Conservation (phyloP, 2,329 filamentous ascomycete species). For the Bertia moriformis region DNA sequence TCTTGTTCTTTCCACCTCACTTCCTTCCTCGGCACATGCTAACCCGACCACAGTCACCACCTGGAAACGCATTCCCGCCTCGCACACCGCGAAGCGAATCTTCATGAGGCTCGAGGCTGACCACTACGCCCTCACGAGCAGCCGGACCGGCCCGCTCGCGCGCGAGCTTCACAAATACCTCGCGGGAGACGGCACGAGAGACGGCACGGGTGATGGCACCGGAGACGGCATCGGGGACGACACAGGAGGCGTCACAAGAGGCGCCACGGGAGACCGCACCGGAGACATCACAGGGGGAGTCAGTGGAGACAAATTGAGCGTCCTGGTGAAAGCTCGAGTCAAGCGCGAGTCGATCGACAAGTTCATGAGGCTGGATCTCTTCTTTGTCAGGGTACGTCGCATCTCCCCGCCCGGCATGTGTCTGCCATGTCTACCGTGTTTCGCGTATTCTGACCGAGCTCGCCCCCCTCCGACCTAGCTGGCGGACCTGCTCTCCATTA, state of each 20-base stretch:
- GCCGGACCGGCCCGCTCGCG: conserved; percentile 34
- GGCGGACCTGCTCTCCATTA: conserved; percentile 44
- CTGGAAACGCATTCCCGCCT: conserved; percentile 41
- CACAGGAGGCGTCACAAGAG: too few relatives aligned
- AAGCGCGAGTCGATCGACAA: conserved; percentile 32
- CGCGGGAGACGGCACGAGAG: too few relatives aligned
- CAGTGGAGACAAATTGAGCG: conserved; percentile 25
- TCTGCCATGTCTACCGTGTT: too few relatives aligned
- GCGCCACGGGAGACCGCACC: too few relatives aligned
- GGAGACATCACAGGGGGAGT: too few relatives aligned
- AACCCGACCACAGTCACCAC: conserved; percentile 39
- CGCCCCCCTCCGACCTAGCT: too few relatives aligned
- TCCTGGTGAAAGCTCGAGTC: conserved; percentile 12
- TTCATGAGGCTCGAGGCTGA: conserved; percentile 45
- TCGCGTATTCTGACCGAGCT: too few relatives aligned
- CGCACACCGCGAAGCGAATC: conserved; percentile 35
- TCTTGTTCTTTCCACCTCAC: not conserved
- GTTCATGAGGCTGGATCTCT: conserved; percentile 45
- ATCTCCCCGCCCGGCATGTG: too few relatives aligned
- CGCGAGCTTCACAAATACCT: conserved; percentile 36
- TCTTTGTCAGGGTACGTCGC: conserved; percentile 46
- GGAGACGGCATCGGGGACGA: conserved; percentile 27
- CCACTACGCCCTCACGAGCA: conserved; percentile 36
- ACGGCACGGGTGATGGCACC: too few relatives aligned
- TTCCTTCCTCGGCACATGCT: not conserved